Evolutionary conservation across 208 protist species (phyloP).

Genomic region (Leishmania gerbilli): DNA sequence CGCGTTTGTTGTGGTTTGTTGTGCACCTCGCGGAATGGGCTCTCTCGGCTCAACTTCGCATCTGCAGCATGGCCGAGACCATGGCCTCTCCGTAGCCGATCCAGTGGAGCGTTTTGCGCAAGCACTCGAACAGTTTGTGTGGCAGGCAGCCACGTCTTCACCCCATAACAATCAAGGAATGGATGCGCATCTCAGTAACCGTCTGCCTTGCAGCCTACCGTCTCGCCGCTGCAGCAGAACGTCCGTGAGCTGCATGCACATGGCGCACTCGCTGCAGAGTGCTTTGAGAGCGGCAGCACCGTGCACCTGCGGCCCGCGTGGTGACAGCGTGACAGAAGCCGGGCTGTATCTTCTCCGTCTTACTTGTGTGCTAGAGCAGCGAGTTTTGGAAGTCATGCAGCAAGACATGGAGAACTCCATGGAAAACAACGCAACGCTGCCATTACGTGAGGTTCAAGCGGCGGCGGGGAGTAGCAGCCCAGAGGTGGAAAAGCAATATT

Average conservation of each 20-base stretch:
- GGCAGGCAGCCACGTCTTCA: conserved; percentile 6
- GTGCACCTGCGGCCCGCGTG: not conserved
- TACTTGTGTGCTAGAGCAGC: conserved; percentile 34
- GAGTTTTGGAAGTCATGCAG: conserved; percentile 19
- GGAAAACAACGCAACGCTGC: no score
- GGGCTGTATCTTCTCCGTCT: conserved; percentile 38
- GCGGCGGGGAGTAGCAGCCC: not conserved
- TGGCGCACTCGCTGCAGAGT: conserved; percentile 8
- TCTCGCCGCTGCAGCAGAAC: not conserved
- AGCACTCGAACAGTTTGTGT: conserved; percentile 27
- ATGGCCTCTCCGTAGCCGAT: not conserved
- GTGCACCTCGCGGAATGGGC: not conserved
- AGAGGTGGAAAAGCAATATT: not conserved
- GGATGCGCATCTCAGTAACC: not conserved
- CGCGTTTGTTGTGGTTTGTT: not conserved
- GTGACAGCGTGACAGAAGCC: conserved; percentile 22
- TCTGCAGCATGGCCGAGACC: not conserved
- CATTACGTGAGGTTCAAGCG: not conserved
- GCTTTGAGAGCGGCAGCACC: conserved; percentile 4
- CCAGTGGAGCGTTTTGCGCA: conserved; percentile 18
- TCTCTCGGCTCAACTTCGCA: not conserved
- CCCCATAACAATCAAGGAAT: not conserved
- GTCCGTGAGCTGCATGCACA: not conserved
- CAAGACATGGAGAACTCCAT: not conserved
- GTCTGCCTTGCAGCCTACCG: not conserved